Evolutionary conservation across 2,329 filamentous ascomycete species (phyloP).

Genomic region (Gaeumannomyces tritici): DNA sequence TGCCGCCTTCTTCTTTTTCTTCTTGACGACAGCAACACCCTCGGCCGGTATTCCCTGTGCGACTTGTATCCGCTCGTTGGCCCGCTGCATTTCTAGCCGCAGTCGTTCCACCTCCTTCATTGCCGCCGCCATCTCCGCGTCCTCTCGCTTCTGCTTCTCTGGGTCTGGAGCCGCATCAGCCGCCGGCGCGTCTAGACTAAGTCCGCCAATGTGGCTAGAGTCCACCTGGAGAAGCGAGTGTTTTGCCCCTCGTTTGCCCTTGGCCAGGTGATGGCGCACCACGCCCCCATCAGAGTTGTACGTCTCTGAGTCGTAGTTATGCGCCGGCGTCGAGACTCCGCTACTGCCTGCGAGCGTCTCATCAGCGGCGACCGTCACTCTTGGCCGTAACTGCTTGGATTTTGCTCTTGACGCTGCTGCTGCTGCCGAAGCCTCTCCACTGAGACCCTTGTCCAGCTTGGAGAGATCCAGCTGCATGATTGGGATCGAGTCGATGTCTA

Average conservation of each 20-base stretch:
- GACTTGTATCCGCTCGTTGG: constrained; percentile 64
- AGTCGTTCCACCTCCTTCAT: constrained; percentile 82
- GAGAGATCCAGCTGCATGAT: constrained; percentile 86
- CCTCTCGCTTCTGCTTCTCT: constrained; percentile 63
- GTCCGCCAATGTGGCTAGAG: constrained; percentile 66
- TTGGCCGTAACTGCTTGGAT: constrained; percentile 32
- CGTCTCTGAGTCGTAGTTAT: constrained; percentile 44
- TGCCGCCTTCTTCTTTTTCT: constrained; percentile 55
- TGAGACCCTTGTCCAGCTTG: constrained; percentile 27
- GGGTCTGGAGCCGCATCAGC: constrained; percentile 33
- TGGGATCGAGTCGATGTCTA: constrained; percentile 91
- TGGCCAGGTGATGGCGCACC: constrained; percentile 32
- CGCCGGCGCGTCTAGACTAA: constrained; percentile 54
- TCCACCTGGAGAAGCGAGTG: constrained; percentile 71
- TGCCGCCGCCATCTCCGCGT: constrained; percentile 80
- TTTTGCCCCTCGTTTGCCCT: constrained; percentile 43
- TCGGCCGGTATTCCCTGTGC: constrained; percentile 59
- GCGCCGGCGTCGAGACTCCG: constrained; percentile 35
- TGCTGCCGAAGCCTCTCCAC: constrained; percentile 13
- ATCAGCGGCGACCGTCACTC: constrained; percentile 61
- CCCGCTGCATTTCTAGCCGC: constrained; percentile 80
- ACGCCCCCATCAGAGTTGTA: constrained; percentile 31
- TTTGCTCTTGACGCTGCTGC: constrained; percentile 23
- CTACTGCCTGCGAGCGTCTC: constrained; percentile 55
- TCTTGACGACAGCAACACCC: constrained; percentile 56